Evolutionary conservation across 768 basidiomycete genomes (phyloP), one percentile per base, ranked within the genome.

Genomic region (Nidularia sp.): DNA sequence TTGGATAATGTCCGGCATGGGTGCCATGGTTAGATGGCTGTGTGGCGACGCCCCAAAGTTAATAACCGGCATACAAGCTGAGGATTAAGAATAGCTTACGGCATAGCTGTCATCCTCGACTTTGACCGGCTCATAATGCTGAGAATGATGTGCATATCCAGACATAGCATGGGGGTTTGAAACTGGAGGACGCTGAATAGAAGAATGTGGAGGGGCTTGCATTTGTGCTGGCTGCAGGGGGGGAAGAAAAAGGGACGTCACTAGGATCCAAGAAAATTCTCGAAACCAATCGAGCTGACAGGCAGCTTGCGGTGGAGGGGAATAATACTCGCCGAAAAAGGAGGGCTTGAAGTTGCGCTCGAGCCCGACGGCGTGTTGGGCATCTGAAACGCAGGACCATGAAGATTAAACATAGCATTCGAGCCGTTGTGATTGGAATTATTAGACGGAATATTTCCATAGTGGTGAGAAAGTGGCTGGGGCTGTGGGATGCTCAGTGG

Each of bases 301-400:
- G 56, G 62, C 58, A 65, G 46, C 51, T 58, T 61, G 62, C 61
- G 59, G 56, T 57, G 60, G 51, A 57, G 53, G 72, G 69, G 72
- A 77, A 75, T 64, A 76, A 77, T 65, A 88, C 89, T 88, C 83
- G 81, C 88, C 86, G 89, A 91, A 76, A 88, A 90, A n/a, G 87
- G 85, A 52, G 86, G 85, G 58, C 84, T 88, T 29, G 85, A 86
- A 4, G 85, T 85, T 22, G 83, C 77, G 62, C 86, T 88, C 15
- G 86, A 87, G 15, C 80, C 83, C 18, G 84, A 85, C 2, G 85
- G 85, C 3, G 86, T 86, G 63, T 84, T 82, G 15, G 85, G 85
- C 64, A 87, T 72, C 59, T 80, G 81, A 65, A 86, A 87, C 2
- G 79, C 72, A 42, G 83, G 73, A 6, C 77, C 74, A 50, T 81